These are phyloP conservation scores for Vitis cinerea DNA, from an alignment of 164 flowering plant species.

Conservation along the genomic window DNA sequence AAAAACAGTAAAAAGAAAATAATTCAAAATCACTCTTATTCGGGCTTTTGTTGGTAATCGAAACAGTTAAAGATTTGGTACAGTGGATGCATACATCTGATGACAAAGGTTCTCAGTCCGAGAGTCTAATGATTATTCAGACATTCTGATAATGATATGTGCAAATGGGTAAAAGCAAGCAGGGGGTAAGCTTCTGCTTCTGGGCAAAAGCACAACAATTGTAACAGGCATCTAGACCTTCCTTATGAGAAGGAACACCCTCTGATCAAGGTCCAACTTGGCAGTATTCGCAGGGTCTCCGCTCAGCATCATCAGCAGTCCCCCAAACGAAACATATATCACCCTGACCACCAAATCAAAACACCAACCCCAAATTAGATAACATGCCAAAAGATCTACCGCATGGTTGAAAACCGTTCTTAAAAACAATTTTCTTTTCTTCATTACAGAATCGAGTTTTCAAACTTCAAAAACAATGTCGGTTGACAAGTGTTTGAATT, in stretches of 20 bases:
- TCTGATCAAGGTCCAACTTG: constrained; percentile 73
- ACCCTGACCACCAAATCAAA: constrained; percentile 44
- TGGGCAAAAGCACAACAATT: neutral
- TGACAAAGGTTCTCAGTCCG: too few species aligned
- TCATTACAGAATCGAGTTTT: neutral
- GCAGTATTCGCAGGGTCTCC: constrained; percentile 58
- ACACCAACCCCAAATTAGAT: neutral
- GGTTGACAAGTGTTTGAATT: too few species aligned
- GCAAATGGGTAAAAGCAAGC: too few species aligned
- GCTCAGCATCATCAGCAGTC: constrained; percentile 75
- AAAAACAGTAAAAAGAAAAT: too few species aligned
- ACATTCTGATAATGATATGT: too few species aligned
- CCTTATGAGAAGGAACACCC: constrained; percentile 74
- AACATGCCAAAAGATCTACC: neutral
- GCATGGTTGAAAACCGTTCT: neutral
- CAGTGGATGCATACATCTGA: too few species aligned
- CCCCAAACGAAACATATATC: constrained; percentile 76
- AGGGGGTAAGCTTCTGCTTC: too few species aligned
- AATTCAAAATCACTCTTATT: too few species aligned
- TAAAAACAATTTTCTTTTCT: neutral
- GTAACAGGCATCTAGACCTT: constrained; percentile 33
- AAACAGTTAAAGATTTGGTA: too few species aligned
- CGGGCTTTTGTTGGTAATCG: too few species aligned
- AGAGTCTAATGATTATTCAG: too few species aligned
- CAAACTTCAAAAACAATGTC: too few species aligned